A percentile compares a stretch with the other conserved stretches of the same genome.
Conservation (phyloP, 2,329 filamentous ascomycete species). For the Stemphylium vesicarium region DNA sequence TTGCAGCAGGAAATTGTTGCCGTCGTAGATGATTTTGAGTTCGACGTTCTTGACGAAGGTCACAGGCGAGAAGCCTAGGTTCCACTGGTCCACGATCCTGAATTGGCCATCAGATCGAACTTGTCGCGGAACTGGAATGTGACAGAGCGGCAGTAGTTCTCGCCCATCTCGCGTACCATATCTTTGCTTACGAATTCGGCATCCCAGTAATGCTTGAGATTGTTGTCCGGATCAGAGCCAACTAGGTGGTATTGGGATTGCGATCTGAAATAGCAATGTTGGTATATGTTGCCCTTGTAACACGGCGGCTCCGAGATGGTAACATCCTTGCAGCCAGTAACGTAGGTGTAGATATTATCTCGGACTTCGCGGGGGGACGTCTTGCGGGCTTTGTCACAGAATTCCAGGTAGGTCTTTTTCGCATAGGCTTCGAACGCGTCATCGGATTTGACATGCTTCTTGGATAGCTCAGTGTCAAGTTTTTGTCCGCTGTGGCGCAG, state of each 20-base stretch:
- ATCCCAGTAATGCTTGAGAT: constrained; percentile 1
- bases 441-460: no score
- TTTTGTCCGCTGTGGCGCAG: no score
- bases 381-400: neutral
- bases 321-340: neutral
- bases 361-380: constrained; percentile 6
- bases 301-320: neutral
- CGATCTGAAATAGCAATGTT: no score
- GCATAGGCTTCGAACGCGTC: neutral
- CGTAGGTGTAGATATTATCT: constrained; percentile 8
- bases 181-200: constrained; percentile 2
- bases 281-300: no score
- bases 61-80: neutral
- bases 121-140: neutral
- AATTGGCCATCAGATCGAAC: neutral
- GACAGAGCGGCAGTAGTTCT: neutral
- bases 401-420: neutral
- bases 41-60: neutral
- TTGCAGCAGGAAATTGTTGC: no score
- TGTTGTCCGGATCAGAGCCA: no score
- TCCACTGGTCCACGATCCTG: neutral
- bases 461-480: no score
- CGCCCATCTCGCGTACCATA: constrained; percentile 1
- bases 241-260: no score
- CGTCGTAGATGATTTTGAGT: neutral